A percentile compares a stretch with the other conserved stretches of the same genome.
Evolutionary conservation across 2,329 filamentous ascomycete genomes (phyloP).

Genomic region (Talaromyces atroroseus): DNA sequence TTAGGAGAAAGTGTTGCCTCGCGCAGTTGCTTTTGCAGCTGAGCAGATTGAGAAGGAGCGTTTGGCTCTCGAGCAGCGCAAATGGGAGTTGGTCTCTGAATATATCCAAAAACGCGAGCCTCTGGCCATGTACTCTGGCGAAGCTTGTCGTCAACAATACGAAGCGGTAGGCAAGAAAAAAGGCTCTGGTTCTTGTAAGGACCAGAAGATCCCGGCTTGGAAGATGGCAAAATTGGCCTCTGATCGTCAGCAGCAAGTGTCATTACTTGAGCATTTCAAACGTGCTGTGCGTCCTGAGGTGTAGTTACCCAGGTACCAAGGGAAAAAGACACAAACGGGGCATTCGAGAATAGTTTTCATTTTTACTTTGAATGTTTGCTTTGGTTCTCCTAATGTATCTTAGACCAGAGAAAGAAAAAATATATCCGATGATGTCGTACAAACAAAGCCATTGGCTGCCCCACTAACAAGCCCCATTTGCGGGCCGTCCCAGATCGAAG

Average conservation of each 20-base stretch:
- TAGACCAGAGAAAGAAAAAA: background rate
- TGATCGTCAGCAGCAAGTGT: background rate
- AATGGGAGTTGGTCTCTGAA: constrained; percentile 41
- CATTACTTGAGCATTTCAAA: constrained; percentile 4
- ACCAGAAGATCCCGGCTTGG: background rate
- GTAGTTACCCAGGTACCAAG: background rate
- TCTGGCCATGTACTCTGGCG: constrained; percentile 40
- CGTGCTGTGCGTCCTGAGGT: background rate
- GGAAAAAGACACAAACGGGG: background rate
- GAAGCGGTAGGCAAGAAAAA: background rate
- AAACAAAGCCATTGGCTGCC: constrained; percentile 4
- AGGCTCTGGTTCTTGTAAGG: background rate
- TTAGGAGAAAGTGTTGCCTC: constrained; percentile 4
- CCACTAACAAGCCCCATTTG: background rate
- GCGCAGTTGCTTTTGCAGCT: constrained; percentile 1
- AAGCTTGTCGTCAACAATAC: constrained; percentile 31
- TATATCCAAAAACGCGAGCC: constrained; percentile 37
- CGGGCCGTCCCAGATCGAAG: no score
- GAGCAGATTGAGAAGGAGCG: constrained; percentile 34
- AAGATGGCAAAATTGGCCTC: background rate
- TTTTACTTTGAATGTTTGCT: background rate
- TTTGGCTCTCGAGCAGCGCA: constrained; percentile 30
- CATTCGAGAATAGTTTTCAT: background rate
- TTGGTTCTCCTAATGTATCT: background rate
- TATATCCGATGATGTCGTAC: background rate